A percentile compares a stretch with the other conserved stretches of the same genome.
Evolutionary conservation across 2,329 filamentous ascomycete species (phyloP).

Genomic region (Colletotrichum costaricense): DNA sequence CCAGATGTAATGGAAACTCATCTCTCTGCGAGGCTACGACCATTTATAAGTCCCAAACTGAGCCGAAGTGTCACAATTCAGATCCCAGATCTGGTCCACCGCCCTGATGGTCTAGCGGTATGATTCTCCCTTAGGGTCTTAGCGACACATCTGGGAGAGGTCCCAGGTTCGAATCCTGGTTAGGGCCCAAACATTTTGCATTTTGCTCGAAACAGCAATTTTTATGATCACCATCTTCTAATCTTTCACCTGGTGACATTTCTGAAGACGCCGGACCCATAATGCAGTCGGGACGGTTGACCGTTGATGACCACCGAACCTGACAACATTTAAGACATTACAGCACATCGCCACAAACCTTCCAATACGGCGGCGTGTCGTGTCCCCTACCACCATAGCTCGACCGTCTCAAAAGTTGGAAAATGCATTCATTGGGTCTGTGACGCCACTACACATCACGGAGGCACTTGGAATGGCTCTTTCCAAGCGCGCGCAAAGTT

Average conservation of each 20-base stretch:
- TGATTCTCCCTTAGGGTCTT: slow-evolving; percentile 30
- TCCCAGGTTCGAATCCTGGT: slow-evolving; percentile 33
- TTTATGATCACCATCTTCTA: no score
- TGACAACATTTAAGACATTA: neutral
- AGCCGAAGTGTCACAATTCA: fast-evolving
- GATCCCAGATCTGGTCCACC: fast-evolving
- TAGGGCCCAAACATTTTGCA: slow-evolving; percentile 14
- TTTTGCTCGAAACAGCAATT: no score
- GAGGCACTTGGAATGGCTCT: neutral
- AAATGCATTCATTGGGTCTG: neutral
- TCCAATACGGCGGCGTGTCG: neutral
- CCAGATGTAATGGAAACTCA: neutral
- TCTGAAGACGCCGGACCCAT: no score
- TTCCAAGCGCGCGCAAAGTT: neutral
- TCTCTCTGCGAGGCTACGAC: no score
- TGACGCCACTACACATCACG: neutral
- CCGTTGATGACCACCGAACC: no score
- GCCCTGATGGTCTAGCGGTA: slow-evolving; percentile 34
- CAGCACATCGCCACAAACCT: neutral
- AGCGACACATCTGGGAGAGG: neutral
- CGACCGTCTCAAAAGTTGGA: neutral
- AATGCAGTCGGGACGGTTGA: no score
- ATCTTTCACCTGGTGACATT: no score
- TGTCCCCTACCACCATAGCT: neutral
- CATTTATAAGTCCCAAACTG: fast-evolving